phyloP scores from a whole-genome alignment of 2,329 filamentous ascomycete species.

The Cryoendolithus antarcticus region DNA sequence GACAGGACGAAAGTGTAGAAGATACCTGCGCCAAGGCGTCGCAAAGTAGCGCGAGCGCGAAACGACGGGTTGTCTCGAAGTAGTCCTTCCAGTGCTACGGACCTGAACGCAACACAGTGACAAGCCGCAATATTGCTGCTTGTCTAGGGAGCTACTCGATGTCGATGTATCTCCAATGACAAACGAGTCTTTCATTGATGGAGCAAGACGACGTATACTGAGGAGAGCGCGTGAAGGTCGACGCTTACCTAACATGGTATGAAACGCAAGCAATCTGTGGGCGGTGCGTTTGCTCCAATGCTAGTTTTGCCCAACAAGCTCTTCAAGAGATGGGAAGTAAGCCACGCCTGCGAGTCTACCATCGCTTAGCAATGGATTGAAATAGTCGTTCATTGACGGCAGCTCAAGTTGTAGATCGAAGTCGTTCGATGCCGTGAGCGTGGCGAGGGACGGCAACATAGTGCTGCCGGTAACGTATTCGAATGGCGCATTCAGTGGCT shows the following conservation, averaged over 20 bases:
- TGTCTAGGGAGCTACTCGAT: neutral
- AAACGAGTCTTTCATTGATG: constrained; percentile 22
- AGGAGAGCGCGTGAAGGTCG: constrained; percentile 10
- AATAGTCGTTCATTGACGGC: constrained; percentile 16
- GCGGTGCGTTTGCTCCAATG: too few species aligned
- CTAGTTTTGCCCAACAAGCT: constrained; percentile 9
- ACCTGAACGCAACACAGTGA: too few species aligned
- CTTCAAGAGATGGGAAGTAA: constrained; percentile 11
- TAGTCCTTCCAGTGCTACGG: too few species aligned
- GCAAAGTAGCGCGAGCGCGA: too few species aligned
- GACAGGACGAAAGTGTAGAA: too few species aligned
- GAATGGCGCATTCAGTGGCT: neutral
- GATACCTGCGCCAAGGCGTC: too few species aligned
- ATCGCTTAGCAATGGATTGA: constrained; percentile 9
- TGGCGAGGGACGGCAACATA: constrained; percentile 11
- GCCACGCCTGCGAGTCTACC: constrained; percentile 7
- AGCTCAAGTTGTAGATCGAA: constrained; percentile 17
- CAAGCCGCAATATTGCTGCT: too few species aligned
- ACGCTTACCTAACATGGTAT: too few species aligned
- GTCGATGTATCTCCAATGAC: constrained; percentile 21
- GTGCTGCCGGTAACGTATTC: constrained; percentile 4
- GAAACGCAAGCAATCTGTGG: too few species aligned
- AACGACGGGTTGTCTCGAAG: too few species aligned
- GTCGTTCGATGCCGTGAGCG: constrained; percentile 9
- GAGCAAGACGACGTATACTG: constrained; percentile 23